Conservation (phyloP, 2,329 filamentous ascomycete genomes). For the Fusarium ambrosium region DNA sequence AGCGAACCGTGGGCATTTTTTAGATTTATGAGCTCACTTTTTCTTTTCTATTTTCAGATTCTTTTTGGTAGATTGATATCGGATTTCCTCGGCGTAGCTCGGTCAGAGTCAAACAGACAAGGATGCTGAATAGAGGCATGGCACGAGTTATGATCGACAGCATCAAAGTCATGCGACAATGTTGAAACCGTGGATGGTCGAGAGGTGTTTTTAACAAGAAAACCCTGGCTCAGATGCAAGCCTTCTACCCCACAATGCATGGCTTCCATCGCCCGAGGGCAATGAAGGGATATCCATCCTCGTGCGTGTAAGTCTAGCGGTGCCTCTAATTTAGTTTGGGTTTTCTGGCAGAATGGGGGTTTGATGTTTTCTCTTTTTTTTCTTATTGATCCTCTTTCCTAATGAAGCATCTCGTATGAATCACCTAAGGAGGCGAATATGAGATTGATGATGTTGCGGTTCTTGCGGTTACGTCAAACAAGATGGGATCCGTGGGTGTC, state of each 20-base stretch:
- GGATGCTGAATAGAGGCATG: background rate
- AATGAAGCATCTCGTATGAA: background rate
- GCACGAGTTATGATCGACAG: background rate
- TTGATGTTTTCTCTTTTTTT: background rate
- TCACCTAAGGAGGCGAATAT: conserved; percentile 20
- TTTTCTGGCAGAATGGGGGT: background rate
- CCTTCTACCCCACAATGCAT: conserved; percentile 25
- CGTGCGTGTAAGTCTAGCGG: background rate
- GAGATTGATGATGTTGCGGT: conserved; percentile 1
- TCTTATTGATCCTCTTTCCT: background rate
- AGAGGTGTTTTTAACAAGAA: background rate
- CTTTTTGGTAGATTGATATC: conserved; percentile 3
- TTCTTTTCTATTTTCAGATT: background rate
- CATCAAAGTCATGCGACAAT: conserved; percentile 5
- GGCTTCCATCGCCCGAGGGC: background rate
- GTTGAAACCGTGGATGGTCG: background rate
- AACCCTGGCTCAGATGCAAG: background rate
- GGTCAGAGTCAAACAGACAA: background rate
- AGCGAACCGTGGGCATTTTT: background rate
- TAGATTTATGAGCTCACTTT: background rate
- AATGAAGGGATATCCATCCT: background rate
- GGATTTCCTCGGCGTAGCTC: background rate
- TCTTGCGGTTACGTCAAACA: background rate
- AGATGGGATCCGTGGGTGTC: background rate
- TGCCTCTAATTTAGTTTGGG: background rate